These are phyloP conservation scores for Xylariaceae sp. DNA, from an alignment of 2,329 filamentous ascomycete species.

Conservation along the genomic window DNA sequence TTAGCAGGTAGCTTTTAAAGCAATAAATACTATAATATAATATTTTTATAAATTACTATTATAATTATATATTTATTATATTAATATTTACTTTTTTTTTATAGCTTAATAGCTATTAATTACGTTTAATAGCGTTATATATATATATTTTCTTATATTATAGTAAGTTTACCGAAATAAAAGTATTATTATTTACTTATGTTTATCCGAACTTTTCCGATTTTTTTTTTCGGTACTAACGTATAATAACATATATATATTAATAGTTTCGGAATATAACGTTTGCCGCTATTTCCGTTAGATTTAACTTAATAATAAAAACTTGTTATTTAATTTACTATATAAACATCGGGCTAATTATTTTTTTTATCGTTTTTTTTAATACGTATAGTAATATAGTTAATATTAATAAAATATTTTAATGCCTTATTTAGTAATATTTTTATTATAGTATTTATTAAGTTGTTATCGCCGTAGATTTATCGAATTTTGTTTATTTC, in stretches of 20 bases:
- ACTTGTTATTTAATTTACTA: not conserved
- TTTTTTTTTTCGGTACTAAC: too few relatives aligned
- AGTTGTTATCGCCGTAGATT: not conserved
- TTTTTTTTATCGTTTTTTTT: not conserved
- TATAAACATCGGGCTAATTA: not conserved
- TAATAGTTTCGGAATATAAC: not conserved
- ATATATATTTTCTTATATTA: too few relatives aligned
- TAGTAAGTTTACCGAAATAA: too few relatives aligned
- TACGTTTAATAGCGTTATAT: too few relatives aligned
- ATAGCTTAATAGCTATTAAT: not conserved
- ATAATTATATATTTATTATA: not conserved
- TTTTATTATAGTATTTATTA: constrained; percentile 2
- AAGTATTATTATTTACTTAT: too few relatives aligned
- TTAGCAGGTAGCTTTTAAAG: too few relatives aligned
- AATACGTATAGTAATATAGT: not conserved
- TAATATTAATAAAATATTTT: not conserved
- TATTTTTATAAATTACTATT: not conserved
- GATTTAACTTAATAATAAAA: not conserved
- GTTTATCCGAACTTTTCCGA: too few relatives aligned
- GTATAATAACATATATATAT: too few relatives aligned
- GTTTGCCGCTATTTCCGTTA: too few relatives aligned
- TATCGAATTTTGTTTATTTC: constrained; percentile 3
- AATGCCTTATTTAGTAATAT: not conserved
- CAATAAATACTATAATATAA: not conserved
- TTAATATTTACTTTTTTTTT: not conserved